Evolutionary conservation across 2,329 filamentous ascomycete species (phyloP).

Genomic region (Westerdykella ornata): DNA sequence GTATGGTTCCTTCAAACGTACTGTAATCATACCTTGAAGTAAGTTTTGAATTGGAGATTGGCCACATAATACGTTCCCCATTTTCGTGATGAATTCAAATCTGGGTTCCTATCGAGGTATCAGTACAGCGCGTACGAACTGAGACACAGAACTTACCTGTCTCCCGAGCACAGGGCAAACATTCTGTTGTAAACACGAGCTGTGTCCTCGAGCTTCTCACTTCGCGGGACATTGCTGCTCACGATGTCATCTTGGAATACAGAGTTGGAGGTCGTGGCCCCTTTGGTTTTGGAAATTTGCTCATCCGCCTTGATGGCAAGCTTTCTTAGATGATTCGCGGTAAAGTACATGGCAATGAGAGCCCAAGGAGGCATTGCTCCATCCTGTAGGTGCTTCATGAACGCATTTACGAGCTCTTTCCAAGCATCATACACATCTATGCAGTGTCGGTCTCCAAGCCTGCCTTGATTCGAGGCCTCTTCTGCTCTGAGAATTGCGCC

Average conservation of each 20-base stretch:
- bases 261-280: conserved; percentile 40
- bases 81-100: conserved; percentile 79
- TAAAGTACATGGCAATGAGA: conserved; percentile 80
- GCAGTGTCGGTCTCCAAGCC: conserved; percentile 55
- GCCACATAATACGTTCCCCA: conserved; percentile 96
- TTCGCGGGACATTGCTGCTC: conserved; percentile 53
- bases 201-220: conserved; percentile 83
- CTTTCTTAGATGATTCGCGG: conserved; percentile 75
- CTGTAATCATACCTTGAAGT: conserved; percentile 62
- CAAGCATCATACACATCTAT: conserved; percentile 78
- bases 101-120: conserved; percentile 55
- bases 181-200: conserved; percentile 86
- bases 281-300: conserved; percentile 50
- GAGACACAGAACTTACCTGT: conserved; percentile 54
- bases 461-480: conserved; percentile 45
- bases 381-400: conserved; percentile 76
- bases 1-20: not conserved
- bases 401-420: conserved; percentile 71
- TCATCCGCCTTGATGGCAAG: conserved; percentile 90
- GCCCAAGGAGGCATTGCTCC: conserved; percentile 81
- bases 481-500: conserved; percentile 65
- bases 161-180: conserved; percentile 82
- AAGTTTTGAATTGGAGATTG: conserved; percentile 95
- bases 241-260: conserved; percentile 76
- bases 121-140: conserved; percentile 12